phyloP scores from a whole-genome alignment of 768 basidiomycete genomes.

The Leccinum imitatum region DNA sequence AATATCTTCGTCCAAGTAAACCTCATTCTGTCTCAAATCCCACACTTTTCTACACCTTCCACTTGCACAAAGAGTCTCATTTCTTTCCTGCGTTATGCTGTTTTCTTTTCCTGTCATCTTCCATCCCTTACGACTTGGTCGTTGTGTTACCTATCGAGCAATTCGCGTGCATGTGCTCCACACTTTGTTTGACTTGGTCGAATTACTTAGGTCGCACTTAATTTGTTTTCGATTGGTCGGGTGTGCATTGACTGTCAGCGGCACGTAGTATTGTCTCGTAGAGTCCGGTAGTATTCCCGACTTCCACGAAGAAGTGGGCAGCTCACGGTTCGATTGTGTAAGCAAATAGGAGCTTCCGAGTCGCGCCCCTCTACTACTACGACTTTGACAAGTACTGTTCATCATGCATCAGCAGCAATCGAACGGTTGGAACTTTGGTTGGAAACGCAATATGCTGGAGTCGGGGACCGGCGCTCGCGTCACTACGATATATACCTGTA shows the following conservation, averaged over 20 bases:
- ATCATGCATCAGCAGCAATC: too few species aligned
- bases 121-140: slow-evolving; percentile 11
- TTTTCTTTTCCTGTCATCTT: neutral
- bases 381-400: too few species aligned
- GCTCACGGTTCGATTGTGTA: too few species aligned
- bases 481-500: neutral
- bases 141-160: slow-evolving; percentile 12
- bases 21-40: slow-evolving; percentile 10
- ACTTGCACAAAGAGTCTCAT: slow-evolving; percentile 1
- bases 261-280: neutral
- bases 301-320: too few species aligned
- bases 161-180: slow-evolving; percentile 12
- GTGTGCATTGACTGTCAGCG: neutral
- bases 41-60: neutral
- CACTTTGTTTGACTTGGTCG: slow-evolving; percentile 14
- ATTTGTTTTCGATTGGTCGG: slow-evolving; percentile 17
- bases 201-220: slow-evolving; percentile 22
- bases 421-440: too few species aligned
- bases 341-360: too few species aligned
- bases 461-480: too few species aligned
- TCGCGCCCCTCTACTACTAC: too few species aligned
- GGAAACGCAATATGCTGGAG: too few species aligned
- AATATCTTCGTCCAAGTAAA: slow-evolving; percentile 18
- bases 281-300: neutral
- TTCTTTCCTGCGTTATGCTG: neutral